Percentiles rank a stretch among this genome's conserved stretches.
These are phyloP conservation scores for Groenewaldozyma sp. DNA, from an alignment of 1,139 yeast species.

Conservation along the genomic window DNA sequence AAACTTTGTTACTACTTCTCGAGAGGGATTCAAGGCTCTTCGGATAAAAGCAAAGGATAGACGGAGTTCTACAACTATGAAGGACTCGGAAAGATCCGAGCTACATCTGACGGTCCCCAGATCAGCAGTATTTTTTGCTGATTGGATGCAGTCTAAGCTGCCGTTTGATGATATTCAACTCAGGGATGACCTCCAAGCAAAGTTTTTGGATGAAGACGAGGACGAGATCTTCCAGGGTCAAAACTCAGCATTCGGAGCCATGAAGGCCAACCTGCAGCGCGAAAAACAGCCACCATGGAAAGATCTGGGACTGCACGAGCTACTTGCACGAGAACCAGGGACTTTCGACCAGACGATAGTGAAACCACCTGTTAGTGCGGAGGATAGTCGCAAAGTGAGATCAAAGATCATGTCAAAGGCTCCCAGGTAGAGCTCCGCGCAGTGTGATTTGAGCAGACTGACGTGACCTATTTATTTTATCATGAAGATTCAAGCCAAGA, in stretches of 20 bases:
- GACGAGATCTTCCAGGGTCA: constrained; percentile 28
- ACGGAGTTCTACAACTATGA: constrained; percentile 15
- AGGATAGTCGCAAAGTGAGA: neutral
- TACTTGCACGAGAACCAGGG: constrained; percentile 18
- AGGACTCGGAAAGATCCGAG: constrained; percentile 31
- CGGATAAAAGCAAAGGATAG: too few relatives aligned
- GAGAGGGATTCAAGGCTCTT: too few relatives aligned
- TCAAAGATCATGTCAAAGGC: neutral
- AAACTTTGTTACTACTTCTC: too few relatives aligned
- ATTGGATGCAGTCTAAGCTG: constrained; percentile 29
- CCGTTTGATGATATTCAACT: constrained; percentile 29
- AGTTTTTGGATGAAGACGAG: constrained; percentile 26
- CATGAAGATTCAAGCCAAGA: too few relatives aligned
- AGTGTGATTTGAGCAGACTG: too few relatives aligned
- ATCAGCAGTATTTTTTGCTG: constrained; percentile 25
- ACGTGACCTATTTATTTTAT: too few relatives aligned
- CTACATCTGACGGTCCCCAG: constrained; percentile 27
- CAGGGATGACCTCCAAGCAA: constrained; percentile 27
- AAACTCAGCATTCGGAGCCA: constrained; percentile 21
- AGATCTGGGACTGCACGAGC: constrained; percentile 24
- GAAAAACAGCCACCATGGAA: constrained; percentile 28
- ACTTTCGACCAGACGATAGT: constrained; percentile 12
- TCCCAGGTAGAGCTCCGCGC: neutral
- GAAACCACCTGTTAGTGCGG: constrained; percentile 5
- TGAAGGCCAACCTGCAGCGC: constrained; percentile 13